A percentile compares a stretch with the other conserved stretches of the same genome.
Evolutionary conservation across 1,139 yeast genomes (phyloP).

Genomic region (Debaryomyces coudertii): DNA sequence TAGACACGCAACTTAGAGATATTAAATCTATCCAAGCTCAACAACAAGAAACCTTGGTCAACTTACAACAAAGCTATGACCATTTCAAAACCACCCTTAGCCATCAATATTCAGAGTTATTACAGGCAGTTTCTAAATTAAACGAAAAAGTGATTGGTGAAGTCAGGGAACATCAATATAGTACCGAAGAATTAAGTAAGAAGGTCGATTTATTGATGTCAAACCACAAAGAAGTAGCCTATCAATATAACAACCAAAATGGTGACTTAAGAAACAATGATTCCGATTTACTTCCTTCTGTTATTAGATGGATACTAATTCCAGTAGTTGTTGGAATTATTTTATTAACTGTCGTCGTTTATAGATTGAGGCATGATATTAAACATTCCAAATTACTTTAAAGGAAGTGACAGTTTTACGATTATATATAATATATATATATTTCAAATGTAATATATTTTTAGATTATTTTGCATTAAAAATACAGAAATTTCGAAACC

Average conservation of each 20-base stretch:
- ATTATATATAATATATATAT: neutral
- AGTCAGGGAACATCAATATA: constrained; percentile 46
- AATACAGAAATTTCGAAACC: neutral
- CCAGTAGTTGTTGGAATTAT: constrained; percentile 44
- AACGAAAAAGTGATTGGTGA: constrained; percentile 48
- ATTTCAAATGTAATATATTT: neutral
- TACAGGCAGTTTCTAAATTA: constrained; percentile 34
- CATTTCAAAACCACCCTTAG: constrained; percentile 32
- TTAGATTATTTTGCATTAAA: constrained; percentile 8
- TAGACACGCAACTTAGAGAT: constrained; percentile 20
- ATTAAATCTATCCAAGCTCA: constrained; percentile 21
- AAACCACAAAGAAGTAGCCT: constrained; percentile 43
- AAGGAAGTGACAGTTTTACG: constrained; percentile 5
- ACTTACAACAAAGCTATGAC: constrained; percentile 22
- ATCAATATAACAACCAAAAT: constrained; percentile 28
- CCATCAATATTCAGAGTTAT: constrained; percentile 40
- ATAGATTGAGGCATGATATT: constrained; percentile 55
- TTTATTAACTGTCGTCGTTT: constrained; percentile 43
- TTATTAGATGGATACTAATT: constrained; percentile 45
- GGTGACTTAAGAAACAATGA: constrained; percentile 13
- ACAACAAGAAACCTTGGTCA: constrained; percentile 20
- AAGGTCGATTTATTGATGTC: constrained; percentile 49
- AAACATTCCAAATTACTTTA: constrained; percentile 57
- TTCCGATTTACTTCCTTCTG: constrained; percentile 20
- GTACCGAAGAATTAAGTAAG: constrained; percentile 36